Evolutionary conservation across 257 asterid species (phyloP), one percentile per base, ranked within the genome.

Genomic region (Linaria vulgaris): DNA sequence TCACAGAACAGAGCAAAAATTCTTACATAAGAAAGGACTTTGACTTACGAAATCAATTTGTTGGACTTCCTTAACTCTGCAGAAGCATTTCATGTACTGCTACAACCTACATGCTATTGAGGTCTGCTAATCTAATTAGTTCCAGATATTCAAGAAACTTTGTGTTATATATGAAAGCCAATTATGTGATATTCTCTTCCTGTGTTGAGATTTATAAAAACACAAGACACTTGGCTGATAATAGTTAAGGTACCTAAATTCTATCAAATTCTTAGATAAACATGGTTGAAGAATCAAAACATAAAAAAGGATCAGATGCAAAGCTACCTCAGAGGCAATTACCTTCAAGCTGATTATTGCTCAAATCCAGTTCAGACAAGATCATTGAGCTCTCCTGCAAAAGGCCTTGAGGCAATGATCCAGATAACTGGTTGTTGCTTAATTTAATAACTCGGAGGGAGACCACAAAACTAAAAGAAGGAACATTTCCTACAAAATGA

Each of bases 341-440:
- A 90, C 97, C 96, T 82, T 82, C 80, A 53, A 87, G 85, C 69
- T 76, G 84, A 76, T 89, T 89, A 75, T 64, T 87, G 82, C 95
- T 89, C 23, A 89, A 76, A 82, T 90, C 97, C 75, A 87, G 68
- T 48, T 90, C 96, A 56, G 84, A 71, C 72, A 90, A 79, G 56
- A 90, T 69, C 90, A 80, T 90, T 22, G 97, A 90, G 77, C 87
- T 87, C 78, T 83, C 92, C 51, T 73, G 92, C 78, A 90, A 54
- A 71, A 90, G 90, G 64, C 87, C 95, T 52, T 76, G 87, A 1
- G 97, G 95, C 74, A 87, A 66, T 1, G 95, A 81, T 43, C 95
- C 97, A 9, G 95, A 78, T 25, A 90, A 64, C 71, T 66, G 80
- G 64, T 90, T 90, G 66, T 72, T 72, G 44, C 85, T 66, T 14